These are phyloP conservation scores for Arachis stenosperma DNA, from an alignment of 306 rosid genomes.

Conservation along the genomic window DNA sequence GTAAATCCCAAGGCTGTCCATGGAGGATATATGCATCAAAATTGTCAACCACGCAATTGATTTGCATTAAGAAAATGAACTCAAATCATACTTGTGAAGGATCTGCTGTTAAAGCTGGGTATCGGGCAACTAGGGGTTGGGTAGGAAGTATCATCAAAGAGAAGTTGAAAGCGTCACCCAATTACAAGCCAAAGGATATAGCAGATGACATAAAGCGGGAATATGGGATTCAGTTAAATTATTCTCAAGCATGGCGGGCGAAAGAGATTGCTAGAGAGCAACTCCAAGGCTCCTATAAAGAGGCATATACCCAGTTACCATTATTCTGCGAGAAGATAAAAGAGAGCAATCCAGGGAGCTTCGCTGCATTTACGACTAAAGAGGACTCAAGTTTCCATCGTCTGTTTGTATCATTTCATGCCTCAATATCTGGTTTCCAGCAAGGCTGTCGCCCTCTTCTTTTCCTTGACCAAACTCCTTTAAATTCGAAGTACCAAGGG, in stretches of 20 bases:
- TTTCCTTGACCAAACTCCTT: slow-evolving; percentile 78
- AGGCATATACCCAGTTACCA: slow-evolving; percentile 90
- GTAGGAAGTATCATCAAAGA: slow-evolving; percentile 97
- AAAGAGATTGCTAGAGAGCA: slow-evolving; percentile 98
- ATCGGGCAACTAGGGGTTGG: slow-evolving; percentile 98
- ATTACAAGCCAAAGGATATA: slow-evolving; percentile 95
- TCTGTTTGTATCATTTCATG: slow-evolving; percentile 82
- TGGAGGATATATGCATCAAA: slow-evolving; percentile 97
- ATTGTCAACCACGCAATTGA: slow-evolving; percentile 85
- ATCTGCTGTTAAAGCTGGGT: slow-evolving; percentile 88
- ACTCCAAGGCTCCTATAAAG: slow-evolving; percentile 95
- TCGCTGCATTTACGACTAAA: slow-evolving; percentile 85
- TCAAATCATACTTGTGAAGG: slow-evolving; percentile 87
- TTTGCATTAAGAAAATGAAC: slow-evolving; percentile 93
- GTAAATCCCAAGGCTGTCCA: slow-evolving; percentile 92
- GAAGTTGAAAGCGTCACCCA: slow-evolving; percentile 86
- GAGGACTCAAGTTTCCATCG: slow-evolving; percentile 97
- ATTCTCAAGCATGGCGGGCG: slow-evolving; percentile 99
- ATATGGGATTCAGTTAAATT: slow-evolving; percentile 89
- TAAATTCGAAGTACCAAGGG: slow-evolving; percentile 92
- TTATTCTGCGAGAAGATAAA: slow-evolving; percentile 84
- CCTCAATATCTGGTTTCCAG: slow-evolving; percentile 81
- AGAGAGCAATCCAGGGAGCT: slow-evolving; percentile 92
- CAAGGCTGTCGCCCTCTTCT: slow-evolving; percentile 92
- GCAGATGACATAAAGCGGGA: slow-evolving; percentile 92